Base-by-base conservation (phyloP, 208 protist genomes). In the Leishmania major region DNA sequence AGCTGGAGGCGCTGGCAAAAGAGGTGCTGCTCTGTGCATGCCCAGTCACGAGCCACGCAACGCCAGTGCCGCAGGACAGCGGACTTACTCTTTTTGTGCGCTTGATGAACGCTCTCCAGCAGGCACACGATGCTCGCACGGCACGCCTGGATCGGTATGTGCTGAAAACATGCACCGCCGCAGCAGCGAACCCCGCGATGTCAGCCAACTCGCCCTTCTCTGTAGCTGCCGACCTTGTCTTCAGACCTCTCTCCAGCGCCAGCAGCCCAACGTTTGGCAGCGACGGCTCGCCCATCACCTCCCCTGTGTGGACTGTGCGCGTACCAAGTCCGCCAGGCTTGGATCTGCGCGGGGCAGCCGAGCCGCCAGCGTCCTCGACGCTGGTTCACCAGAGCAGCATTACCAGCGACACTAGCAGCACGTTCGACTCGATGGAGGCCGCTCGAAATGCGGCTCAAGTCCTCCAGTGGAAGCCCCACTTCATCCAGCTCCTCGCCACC, bases 401-500 rank as follows among this genome's bases (percentile, higher is more conserved):
- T 73, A 37, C 22, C 70, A 81, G 77, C 69, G 53, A 69, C 75
- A 59, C 4, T 49, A 73, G 45, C 64, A 72, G 77, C 77, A 69
- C n/a, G 40, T 7, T 19, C 78, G 62, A 64, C 57, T 53, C 57
- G 2, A 11, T 72, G 40, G 55, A 78, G 47, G 57, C 78, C 2
- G 51, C 45, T 4, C 83, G 73, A 67, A 53, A 67, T 19, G 83
- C 83, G 4, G 59, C 78, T 49, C 83, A 55, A 7, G 78, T 86
- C 28, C 67, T 86, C 13, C 73, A 73, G 15, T 86, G 83, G 83
- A 80, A 79, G 64, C 75, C 78, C 37, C 78, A 83, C 78, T 86
- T 86, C 72, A 64, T 74, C 15, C 66, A 86, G 45, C 83, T 86
- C n/a, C 83, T 86, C 75, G 75, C 83, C 31, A 86, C 83, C 43